Conservation (phyloP, 495 filamentous ascomycete genomes). For the Penicillium waksmanii region DNA sequence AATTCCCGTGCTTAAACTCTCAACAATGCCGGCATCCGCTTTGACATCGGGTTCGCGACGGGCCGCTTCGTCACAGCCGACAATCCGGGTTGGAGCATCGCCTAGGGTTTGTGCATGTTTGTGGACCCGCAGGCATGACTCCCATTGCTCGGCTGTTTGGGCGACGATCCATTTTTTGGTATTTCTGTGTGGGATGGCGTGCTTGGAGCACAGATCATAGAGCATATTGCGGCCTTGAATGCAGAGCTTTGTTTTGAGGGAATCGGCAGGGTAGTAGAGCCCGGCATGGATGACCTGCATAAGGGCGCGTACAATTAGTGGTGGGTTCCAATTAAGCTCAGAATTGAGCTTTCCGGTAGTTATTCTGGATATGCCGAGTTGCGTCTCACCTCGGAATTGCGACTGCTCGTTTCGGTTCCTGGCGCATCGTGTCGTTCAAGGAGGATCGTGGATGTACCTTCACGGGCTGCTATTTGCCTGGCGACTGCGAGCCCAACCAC, state of each 20-base stretch:
- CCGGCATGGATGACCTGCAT: conserved; percentile 89
- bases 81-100: conserved; percentile 71
- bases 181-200: conserved; percentile 70
- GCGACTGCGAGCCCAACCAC: conserved; percentile 93
- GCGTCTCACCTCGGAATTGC: conserved; percentile 78
- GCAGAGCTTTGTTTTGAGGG: conserved; percentile 85
- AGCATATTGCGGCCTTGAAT: conserved; percentile 73
- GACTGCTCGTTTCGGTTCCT: conserved; percentile 88
- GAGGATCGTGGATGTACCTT: conserved; percentile 71
- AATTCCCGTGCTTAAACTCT: conserved; percentile 85
- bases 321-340: background rate
- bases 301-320: background rate
- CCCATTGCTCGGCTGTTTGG: conserved; percentile 71
- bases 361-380: background rate
- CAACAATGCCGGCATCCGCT: conserved; percentile 71
- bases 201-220: conserved; percentile 72
- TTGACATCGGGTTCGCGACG: conserved; percentile 73
- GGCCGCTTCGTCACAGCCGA: conserved; percentile 62
- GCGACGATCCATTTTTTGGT: conserved; percentile 96
- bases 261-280: conserved; percentile 80
- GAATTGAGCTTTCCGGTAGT: background rate
- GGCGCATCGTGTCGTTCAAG: conserved; percentile 78
- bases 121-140: conserved; percentile 66
- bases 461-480: conserved; percentile 66
- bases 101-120: conserved; percentile 64